Evolutionary conservation across 2,329 filamentous ascomycete species (phyloP).

Genomic region (Fulvia fulva): DNA sequence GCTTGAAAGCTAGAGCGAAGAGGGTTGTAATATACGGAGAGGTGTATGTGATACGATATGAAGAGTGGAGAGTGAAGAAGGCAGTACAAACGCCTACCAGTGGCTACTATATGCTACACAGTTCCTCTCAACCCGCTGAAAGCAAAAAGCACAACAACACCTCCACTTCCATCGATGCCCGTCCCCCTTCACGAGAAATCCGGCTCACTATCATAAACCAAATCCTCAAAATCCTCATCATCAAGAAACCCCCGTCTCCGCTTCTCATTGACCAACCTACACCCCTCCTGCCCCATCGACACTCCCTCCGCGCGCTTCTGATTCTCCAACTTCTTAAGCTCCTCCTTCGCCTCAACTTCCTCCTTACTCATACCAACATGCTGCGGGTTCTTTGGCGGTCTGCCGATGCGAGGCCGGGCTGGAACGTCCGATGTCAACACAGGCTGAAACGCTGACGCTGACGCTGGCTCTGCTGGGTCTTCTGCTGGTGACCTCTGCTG

Average conservation of each 20-base stretch:
- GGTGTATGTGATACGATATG: not conserved
- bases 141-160: not conserved
- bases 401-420: not conserved
- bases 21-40: too few relatives aligned
- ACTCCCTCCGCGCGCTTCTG: slow-evolving; percentile 51
- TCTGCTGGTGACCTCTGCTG: slow-evolving; percentile 7
- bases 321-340: slow-evolving; percentile 47
- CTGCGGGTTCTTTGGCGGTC: slow-evolving; percentile 7
- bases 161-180: not conserved
- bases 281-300: slow-evolving; percentile 52
- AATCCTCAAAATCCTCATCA: slow-evolving; percentile 48
- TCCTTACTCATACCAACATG: slow-evolving; percentile 31
- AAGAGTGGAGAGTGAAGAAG: too few relatives aligned
- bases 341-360: slow-evolving; percentile 40
- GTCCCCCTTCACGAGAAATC: slow-evolving; percentile 2
- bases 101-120: too few relatives aligned
- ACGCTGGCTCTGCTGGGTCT: not conserved
- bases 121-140: not conserved
- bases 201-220: slow-evolving; percentile 27
- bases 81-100: not conserved
- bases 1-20: too few relatives aligned
- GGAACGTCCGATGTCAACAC: not conserved
- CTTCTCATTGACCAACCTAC: slow-evolving; percentile 50
- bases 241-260: slow-evolving; percentile 49
- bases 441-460: too few relatives aligned